Evolutionary conservation across 306 rosid species (phyloP), one percentile per base, ranked within the genome.

Genomic region (Quercus alba): DNA sequence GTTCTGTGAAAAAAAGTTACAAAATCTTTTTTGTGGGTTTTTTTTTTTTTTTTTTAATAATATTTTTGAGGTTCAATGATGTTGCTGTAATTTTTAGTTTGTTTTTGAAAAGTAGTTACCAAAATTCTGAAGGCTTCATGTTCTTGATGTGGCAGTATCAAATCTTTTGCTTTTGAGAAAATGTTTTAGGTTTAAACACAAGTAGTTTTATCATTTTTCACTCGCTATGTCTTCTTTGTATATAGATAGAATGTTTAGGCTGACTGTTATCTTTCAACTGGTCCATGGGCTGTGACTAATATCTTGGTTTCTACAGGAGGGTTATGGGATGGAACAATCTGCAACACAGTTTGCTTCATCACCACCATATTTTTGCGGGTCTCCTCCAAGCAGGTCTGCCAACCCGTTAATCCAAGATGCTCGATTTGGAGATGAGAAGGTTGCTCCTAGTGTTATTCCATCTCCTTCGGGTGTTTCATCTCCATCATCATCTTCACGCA

Each of bases 321-420:
- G 85, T 82, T 63, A 84, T 75, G 97, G 86, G 80, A 84, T 82
- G 15, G 97, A 91, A 70, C 85, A 72, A 68, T 81, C 80, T 63
- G 55, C 87, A 1, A 69, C 54, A 26, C 88, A 89, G 18, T 87
- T 83, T 46, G 89, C 94, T 6, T 87, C 89, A 14, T 91, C 97
- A 49, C 97, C 98, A 58, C 98, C 98, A 64, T 94, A 70, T 89
- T 94, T 87, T 90, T 81, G 91, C 23, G 95, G 92, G 56, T 94
- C 98, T 71, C 98, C 98, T 19, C 98, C 97, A 0, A 87, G 88
- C 61, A 77, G 98, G 41, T 93, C 97, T 15, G 86, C 92, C 1
- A 94, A 94, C 79, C 98, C 98, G 8, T 80, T 94, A 81, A 83
- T 89, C 73, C 91, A 86, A 72, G 98, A 94, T 83, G 91, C 90